Evolutionary conservation across 2,329 filamentous ascomycete species (phyloP).

Genomic region (Dactylellina parvicollis): DNA sequence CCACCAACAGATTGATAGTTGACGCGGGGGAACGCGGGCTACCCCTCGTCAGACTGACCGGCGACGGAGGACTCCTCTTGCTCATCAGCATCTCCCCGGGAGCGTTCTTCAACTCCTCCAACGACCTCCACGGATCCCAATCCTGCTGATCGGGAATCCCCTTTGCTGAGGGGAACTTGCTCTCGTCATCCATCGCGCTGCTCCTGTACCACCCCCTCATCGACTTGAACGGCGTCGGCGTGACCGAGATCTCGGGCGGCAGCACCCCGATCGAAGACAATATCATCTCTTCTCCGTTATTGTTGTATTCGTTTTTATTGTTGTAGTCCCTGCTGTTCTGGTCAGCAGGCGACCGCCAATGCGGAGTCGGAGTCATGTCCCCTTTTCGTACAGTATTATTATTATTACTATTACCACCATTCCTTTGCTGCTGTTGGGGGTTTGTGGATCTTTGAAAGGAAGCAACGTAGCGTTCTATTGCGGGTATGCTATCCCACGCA

Average conservation of each 20-base stretch:
- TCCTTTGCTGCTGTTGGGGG: not conserved
- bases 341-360: slow-evolving; percentile 16
- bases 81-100: slow-evolving; percentile 52
- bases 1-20: slow-evolving; percentile 41
- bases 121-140: slow-evolving; percentile 55
- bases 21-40: slow-evolving; percentile 55
- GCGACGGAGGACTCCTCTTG: slow-evolving; percentile 54
- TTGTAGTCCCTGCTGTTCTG: slow-evolving; percentile 14
- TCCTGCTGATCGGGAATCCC: slow-evolving; percentile 57
- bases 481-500: slow-evolving; percentile 90
- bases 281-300: not conserved
- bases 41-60: slow-evolving; percentile 56
- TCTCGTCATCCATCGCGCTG: slow-evolving; percentile 55
- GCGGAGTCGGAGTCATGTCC: slow-evolving; percentile 35
- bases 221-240: slow-evolving; percentile 55
- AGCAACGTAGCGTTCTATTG: slow-evolving; percentile 88
- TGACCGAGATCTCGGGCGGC: slow-evolving; percentile 56
- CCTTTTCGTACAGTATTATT: slow-evolving; percentile 41
- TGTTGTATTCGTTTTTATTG: not conserved
- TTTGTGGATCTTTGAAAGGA: slow-evolving; percentile 60
- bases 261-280: not conserved
- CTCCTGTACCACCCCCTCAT: slow-evolving; percentile 46
- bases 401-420: no score
- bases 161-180: slow-evolving; percentile 56
- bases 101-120: slow-evolving; percentile 52